Evolutionary conservation across 345 rosid species (phyloP).

Genomic region (Fremontodendron californicum): DNA sequence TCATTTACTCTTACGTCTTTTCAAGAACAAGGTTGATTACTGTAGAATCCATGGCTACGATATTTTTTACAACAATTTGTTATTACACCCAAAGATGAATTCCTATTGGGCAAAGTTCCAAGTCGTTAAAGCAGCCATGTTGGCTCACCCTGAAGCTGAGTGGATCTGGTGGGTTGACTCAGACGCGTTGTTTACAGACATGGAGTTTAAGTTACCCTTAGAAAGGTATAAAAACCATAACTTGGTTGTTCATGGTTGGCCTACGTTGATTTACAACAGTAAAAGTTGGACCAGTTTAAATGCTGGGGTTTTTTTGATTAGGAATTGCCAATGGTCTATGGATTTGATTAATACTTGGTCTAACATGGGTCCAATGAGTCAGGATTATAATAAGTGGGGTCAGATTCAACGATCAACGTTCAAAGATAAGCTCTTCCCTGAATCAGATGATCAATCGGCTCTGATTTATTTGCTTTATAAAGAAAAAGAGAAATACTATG

Average conservation of each 20-base stretch:
- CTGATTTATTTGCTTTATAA: constrained; percentile 55
- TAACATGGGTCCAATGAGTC: constrained; percentile 59
- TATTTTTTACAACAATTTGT: constrained; percentile 70
- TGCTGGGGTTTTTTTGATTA: constrained; percentile 74
- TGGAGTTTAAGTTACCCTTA: constrained; percentile 78
- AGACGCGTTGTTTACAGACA: constrained; percentile 86
- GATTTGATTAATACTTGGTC: constrained; percentile 83
- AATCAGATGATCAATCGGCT: constrained; percentile 87
- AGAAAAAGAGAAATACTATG: constrained; percentile 44
- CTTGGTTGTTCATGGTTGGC: constrained; percentile 91
- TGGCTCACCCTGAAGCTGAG: constrained; percentile 95
- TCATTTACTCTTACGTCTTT: constrained; percentile 61
- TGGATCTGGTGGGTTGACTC: constrained; percentile 99
- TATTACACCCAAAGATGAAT: constrained; percentile 71
- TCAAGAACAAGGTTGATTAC: constrained; percentile 92
- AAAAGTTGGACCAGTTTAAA: constrained; percentile 86
- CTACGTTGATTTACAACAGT: constrained; percentile 41
- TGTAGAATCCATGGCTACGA: constrained; percentile 81
- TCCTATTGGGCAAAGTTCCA: constrained; percentile 85
- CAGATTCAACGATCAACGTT: constrained; percentile 55
- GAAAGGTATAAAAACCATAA: constrained; percentile 58
- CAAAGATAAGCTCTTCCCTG: constrained; percentile 78
- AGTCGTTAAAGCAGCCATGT: constrained; percentile 71
- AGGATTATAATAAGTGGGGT: constrained; percentile 64
- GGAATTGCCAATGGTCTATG: constrained; percentile 98